These are phyloP conservation scores for Rhodofomes roseus DNA, from an alignment of 1,284 basidiomycete genomes.

Conservation along the genomic window DNA sequence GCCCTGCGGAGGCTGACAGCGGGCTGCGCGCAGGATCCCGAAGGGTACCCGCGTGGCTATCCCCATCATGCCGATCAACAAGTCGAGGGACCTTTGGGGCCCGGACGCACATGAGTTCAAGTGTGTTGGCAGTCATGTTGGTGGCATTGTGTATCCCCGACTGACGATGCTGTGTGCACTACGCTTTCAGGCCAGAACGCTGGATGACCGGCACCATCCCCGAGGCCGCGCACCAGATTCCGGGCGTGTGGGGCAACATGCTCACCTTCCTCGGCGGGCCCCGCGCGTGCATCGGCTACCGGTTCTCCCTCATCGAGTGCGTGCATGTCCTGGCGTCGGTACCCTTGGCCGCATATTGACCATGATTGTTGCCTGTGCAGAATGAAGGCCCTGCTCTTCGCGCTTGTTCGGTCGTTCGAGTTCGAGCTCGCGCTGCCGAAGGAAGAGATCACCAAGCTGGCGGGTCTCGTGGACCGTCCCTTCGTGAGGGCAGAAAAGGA, in stretches of 20 bases:
- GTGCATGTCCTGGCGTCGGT: not conserved
- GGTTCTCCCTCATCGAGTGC: constrained; percentile 4
- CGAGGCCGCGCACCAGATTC: constrained; percentile 40
- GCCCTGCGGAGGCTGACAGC: not conserved
- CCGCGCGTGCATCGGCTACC: constrained; percentile 40
- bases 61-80: constrained; percentile 46
- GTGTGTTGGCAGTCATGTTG: constrained; percentile 21
- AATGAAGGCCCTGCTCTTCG: constrained; percentile 53
- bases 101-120: constrained; percentile 50
- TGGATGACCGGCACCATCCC: constrained; percentile 44
- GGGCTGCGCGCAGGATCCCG: constrained; percentile 25
- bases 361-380: constrained; percentile 12
- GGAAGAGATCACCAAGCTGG: constrained; percentile 17
- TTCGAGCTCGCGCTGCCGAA: constrained; percentile 47
- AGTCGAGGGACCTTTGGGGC: constrained; percentile 49
- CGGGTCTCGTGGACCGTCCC: constrained; percentile 18
- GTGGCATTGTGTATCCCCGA: not conserved
- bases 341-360: not conserved
- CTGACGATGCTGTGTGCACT: not conserved
- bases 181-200: constrained; percentile 46
- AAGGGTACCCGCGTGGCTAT: constrained; percentile 48
- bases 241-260: constrained; percentile 49
- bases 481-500: constrained; percentile 6
- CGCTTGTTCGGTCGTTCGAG: constrained; percentile 52
- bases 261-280: constrained; percentile 60